Evolutionary conservation across 495 filamentous ascomycete species (phyloP).

Genomic region (Penicillium diatomitis): DNA sequence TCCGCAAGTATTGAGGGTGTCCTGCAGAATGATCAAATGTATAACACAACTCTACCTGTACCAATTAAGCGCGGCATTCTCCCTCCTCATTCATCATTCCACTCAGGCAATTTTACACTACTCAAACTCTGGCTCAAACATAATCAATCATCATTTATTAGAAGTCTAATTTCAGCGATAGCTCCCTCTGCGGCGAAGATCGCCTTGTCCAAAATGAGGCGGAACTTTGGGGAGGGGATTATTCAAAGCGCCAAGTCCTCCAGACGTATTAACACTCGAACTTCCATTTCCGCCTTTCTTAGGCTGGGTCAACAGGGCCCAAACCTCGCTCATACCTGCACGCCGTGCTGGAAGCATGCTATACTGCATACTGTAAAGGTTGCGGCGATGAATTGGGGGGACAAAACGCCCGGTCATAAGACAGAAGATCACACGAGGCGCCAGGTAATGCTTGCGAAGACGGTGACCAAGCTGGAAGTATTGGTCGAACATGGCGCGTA

Average conservation of each 20-base stretch:
- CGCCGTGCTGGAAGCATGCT: slow-evolving; percentile 86
- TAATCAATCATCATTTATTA: neutral
- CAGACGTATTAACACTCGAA: slow-evolving; percentile 19
- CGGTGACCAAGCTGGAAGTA: slow-evolving; percentile 92
- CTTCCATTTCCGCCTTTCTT: slow-evolving; percentile 25
- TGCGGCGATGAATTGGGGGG: slow-evolving; percentile 85
- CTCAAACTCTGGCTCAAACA: no score
- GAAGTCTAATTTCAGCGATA: slow-evolving; percentile 24
- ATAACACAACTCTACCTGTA: no score
- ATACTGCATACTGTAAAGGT: slow-evolving; percentile 94
- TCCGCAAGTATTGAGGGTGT: no score
- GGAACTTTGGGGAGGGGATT: slow-evolving; percentile 29
- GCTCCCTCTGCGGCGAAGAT: slow-evolving; percentile 24
- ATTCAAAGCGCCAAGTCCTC: slow-evolving; percentile 19
- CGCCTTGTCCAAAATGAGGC: slow-evolving; percentile 27
- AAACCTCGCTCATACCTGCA: slow-evolving; percentile 75
- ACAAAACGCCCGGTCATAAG: slow-evolving; percentile 84
- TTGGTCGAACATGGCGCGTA: slow-evolving; percentile 87
- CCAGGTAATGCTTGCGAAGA: slow-evolving; percentile 90
- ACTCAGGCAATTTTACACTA: no score
- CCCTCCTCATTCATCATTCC: no score
- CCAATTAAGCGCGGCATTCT: no score
- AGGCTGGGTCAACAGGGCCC: slow-evolving; percentile 60
- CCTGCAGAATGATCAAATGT: no score
- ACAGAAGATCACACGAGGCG: slow-evolving; percentile 75